A percentile compares a stretch with the other conserved stretches of the same genome.
Conservation (phyloP, 139 green algal genomes). For the Chlorella sp. region DNA sequence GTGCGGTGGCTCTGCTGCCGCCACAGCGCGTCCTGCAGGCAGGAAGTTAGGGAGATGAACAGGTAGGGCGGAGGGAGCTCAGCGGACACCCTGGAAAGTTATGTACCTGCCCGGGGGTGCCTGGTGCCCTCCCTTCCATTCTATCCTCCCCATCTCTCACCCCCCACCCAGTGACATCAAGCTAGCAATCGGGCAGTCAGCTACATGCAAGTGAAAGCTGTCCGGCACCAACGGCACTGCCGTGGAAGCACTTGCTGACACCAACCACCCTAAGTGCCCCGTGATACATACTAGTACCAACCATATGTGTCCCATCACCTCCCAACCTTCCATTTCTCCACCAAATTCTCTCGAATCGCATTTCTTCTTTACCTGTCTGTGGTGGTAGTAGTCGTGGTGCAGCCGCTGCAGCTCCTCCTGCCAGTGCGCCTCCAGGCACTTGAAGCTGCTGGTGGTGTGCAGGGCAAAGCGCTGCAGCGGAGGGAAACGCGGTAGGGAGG, state of each 20-base stretch:
- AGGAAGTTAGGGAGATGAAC: background rate
- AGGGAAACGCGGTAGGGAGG: background rate
- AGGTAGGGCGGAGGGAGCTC: background rate
- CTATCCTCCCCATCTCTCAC: too few relatives aligned
- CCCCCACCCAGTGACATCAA: too few relatives aligned
- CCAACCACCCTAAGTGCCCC: too few relatives aligned
- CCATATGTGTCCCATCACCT: too few relatives aligned
- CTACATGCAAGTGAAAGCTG: too few relatives aligned
- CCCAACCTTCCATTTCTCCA: too few relatives aligned
- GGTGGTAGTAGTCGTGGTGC: slow-evolving; percentile 93
- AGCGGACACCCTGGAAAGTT: background rate
- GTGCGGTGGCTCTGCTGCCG: slow-evolving; percentile 76
- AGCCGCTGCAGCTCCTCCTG: slow-evolving; percentile 69
- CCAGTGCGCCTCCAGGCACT: slow-evolving; percentile 73
- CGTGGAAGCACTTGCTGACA: background rate
- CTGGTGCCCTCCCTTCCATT: background rate
- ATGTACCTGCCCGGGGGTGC: background rate
- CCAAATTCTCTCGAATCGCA: too few relatives aligned
- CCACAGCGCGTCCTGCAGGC: slow-evolving; percentile 82
- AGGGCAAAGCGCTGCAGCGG: slow-evolving; percentile 75
- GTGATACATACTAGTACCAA: too few relatives aligned
- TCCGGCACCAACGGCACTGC: background rate
- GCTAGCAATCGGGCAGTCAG: too few relatives aligned
- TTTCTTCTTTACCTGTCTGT: slow-evolving; percentile 53
- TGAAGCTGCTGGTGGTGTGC: slow-evolving; percentile 75